Evolutionary conservation across 225 moss, liverwort and hornwort genomes (phyloP).

Genomic region (Polytrichum commune): DNA sequence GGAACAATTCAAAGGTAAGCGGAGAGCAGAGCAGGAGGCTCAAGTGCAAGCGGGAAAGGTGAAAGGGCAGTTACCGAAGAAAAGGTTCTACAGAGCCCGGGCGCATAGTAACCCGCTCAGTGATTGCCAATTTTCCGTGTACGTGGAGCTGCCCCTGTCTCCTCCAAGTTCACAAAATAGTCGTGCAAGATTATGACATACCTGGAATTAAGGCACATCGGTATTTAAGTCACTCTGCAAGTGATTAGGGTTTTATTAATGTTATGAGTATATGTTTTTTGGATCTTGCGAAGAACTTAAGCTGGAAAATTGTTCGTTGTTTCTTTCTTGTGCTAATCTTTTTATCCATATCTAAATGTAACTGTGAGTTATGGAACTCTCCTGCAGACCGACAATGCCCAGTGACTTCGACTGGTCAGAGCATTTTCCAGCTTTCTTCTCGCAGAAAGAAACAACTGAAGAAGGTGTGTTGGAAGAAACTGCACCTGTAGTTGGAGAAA

Average conservation of each 20-base stretch:
- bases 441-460: constrained; percentile 25
- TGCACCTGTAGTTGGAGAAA: constrained; percentile 18
- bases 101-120: constrained; percentile 97
- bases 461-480: constrained; percentile 10
- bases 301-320: background rate
- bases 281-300: background rate
- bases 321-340: background rate
- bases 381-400: constrained; percentile 76
- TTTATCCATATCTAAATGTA: background rate
- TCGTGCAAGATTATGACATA: no score
- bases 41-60: constrained; percentile 54
- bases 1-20: constrained; percentile 48
- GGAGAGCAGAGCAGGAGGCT: constrained; percentile 70
- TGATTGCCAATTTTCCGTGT: constrained; percentile 91
- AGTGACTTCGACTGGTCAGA: constrained; percentile 75
- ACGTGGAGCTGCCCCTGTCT: constrained; percentile 18
- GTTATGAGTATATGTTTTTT: background rate
- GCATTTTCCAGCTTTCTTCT: constrained; percentile 68
- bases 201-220: no score
- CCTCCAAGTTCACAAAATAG: background rate
- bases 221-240: no score
- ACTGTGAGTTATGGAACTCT: constrained; percentile 1
- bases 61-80: constrained; percentile 75
- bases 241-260: no score
- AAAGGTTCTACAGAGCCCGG: constrained; percentile 88